Percentiles rank a stretch among this genome's conserved stretches.
Conservation (phyloP, 805 yeast species). For the Kodamaea kaohsiungensis region DNA sequence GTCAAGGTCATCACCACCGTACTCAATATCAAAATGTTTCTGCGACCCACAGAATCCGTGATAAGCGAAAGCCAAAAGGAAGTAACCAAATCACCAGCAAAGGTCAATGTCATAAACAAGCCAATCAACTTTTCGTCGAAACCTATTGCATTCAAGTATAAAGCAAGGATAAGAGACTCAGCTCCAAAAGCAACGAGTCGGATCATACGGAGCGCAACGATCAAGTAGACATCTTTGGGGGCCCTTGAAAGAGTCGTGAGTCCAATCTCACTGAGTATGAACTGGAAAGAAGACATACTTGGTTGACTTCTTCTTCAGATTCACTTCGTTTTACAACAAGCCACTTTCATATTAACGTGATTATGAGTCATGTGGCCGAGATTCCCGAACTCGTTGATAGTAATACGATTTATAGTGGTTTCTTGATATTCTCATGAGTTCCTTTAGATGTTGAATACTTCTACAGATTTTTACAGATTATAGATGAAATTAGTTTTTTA, state of each 20-base stretch:
- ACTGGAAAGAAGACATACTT: constrained; percentile 9
- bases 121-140: constrained; percentile 48
- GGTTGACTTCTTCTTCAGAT: background rate
- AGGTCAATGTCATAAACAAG: constrained; percentile 46
- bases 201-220: constrained; percentile 33
- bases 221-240: constrained; percentile 32
- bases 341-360: background rate
- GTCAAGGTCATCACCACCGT: constrained; percentile 44
- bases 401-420: background rate
- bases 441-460: too few species aligned
- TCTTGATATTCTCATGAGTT: too few species aligned
- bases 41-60: constrained; percentile 51
- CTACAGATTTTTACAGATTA: too few species aligned
- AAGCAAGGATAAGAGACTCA: constrained; percentile 41
- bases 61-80: constrained; percentile 46
- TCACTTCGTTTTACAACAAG: background rate
- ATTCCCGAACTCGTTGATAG: too few species aligned
- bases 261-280: constrained; percentile 35
- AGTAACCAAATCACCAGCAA: constrained; percentile 52
- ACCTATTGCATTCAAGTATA: constrained; percentile 44
- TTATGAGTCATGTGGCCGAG: background rate
- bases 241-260: constrained; percentile 28
- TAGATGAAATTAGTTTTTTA: too few species aligned
- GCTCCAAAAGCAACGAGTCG: constrained; percentile 41
- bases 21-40: constrained; percentile 39